A percentile compares a stretch with the other conserved stretches of the same genome.
Conservation (phyloP, 1,284 basidiomycete genomes). For the Bjerkandera adusta region DNA sequence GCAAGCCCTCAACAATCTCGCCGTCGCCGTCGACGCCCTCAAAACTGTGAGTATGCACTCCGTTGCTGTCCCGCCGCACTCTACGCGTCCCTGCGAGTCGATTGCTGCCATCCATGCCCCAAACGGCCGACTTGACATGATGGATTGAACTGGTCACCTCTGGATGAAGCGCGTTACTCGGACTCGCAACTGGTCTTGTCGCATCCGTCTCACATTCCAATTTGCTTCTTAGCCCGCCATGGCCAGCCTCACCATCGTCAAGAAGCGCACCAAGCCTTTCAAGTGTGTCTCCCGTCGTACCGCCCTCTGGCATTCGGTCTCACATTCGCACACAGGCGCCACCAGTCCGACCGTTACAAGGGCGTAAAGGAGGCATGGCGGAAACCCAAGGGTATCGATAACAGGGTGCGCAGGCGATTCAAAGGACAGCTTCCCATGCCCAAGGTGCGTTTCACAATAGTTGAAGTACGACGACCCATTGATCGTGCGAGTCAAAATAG, state of each 20-base stretch:
- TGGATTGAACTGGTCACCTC: slow-evolving; percentile 23
- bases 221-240: slow-evolving; percentile 51
- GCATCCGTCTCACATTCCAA: slow-evolving; percentile 6
- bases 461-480: slow-evolving; percentile 1
- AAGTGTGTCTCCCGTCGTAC: slow-evolving; percentile 61
- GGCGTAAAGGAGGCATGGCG: slow-evolving; percentile 96
- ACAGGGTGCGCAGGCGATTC: slow-evolving; percentile 93
- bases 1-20: slow-evolving; percentile 19
- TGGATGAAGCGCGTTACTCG: slow-evolving; percentile 23
- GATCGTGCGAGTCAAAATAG: slow-evolving; percentile 34
- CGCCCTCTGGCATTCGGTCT: slow-evolving; percentile 2
- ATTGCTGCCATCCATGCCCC: slow-evolving; percentile 17
- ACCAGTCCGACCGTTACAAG: slow-evolving; percentile 96
- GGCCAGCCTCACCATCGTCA: slow-evolving; percentile 91
- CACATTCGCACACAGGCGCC: slow-evolving; percentile 61
- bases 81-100: slow-evolving; percentile 17
- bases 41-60: slow-evolving; percentile 37
- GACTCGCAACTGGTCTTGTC: slow-evolving; percentile 1
- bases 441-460: slow-evolving; percentile 56
- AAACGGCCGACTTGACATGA: slow-evolving; percentile 11
- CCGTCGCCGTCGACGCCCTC: slow-evolving; percentile 31
- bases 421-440: slow-evolving; percentile 96
- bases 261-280: slow-evolving; percentile 96
- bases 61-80: slow-evolving; percentile 11
- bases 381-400: slow-evolving; percentile 97